These are phyloP conservation scores for Tranzscheliella williamsii DNA, from an alignment of 1,284 basidiomycete genomes.

Conservation along the genomic window DNA sequence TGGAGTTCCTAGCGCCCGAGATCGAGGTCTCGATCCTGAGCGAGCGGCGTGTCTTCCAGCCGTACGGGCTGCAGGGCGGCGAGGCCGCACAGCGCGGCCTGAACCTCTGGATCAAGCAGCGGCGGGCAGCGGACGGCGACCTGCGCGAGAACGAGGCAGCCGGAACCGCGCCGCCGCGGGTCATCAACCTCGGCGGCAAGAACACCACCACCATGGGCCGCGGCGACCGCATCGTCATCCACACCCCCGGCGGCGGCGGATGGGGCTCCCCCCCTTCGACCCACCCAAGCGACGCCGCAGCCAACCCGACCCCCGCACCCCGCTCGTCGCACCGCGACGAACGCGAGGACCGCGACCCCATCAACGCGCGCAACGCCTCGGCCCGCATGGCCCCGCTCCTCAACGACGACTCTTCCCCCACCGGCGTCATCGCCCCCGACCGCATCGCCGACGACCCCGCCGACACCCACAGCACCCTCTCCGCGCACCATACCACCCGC, in stretches of 20 bases:
- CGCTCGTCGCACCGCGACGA: background rate
- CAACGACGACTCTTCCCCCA: constrained; percentile 14
- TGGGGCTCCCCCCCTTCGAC: constrained; percentile 68
- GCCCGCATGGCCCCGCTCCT: constrained; percentile 35
- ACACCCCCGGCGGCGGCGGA: constrained; percentile 90
- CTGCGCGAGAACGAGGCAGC: constrained; percentile 53
- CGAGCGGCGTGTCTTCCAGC: constrained; percentile 83
- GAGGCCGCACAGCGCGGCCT: constrained; percentile 74
- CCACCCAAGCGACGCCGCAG: background rate
- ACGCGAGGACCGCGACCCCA: constrained; percentile 8
- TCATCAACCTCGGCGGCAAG: constrained; percentile 89
- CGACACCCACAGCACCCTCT: constrained; percentile 9
- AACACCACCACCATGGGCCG: constrained; percentile 81
- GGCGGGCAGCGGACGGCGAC: constrained; percentile 73
- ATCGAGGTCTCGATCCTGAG: constrained; percentile 85
- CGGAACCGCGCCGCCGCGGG: constrained; percentile 63
- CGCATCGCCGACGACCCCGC: constrained; percentile 7
- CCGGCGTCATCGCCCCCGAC: constrained; percentile 17
- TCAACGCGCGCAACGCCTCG: constrained; percentile 32
- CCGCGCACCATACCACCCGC: constrained; percentile 22
- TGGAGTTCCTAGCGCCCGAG: constrained; percentile 77
- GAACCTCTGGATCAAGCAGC: constrained; percentile 86
- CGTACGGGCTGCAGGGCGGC: constrained; percentile 89
- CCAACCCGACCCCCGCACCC: background rate
- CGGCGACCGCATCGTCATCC: constrained; percentile 77